Conservation (phyloP, 2,329 filamentous ascomycete genomes). For the Aspergillus felis region DNA sequence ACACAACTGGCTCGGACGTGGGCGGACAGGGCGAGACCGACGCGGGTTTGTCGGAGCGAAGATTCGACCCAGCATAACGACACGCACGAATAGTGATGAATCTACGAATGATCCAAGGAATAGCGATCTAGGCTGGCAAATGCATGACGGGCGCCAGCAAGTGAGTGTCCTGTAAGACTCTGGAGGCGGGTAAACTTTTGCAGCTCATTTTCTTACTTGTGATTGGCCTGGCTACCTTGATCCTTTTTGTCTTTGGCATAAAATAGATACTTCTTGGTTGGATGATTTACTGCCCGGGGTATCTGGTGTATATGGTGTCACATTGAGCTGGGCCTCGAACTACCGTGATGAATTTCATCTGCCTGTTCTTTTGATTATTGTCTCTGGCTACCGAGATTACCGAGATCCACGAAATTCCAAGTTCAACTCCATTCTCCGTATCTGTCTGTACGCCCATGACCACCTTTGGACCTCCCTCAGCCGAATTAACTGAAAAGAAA, state of each 20-base stretch:
- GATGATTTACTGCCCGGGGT: not conserved
- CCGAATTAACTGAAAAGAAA: not conserved
- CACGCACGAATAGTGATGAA: slow-evolving; percentile 24
- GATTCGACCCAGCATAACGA: slow-evolving; percentile 35
- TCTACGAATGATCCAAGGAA: slow-evolving; percentile 14
- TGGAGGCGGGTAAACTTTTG: slow-evolving; percentile 3
- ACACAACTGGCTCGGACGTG: slow-evolving; percentile 92
- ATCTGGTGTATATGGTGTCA: not conserved
- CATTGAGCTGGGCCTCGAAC: not conserved
- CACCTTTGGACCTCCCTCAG: not conserved
- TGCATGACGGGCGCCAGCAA: slow-evolving; percentile 24
- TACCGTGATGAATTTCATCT: not conserved
- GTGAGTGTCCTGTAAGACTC: slow-evolving; percentile 25
- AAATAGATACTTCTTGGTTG: slow-evolving; percentile 11
- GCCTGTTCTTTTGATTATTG: not conserved
- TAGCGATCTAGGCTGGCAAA: slow-evolving; percentile 15
- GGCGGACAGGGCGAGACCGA: slow-evolving; percentile 81
- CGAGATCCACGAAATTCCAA: not conserved
- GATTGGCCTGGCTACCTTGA: not conserved
- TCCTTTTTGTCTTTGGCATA: slow-evolving; percentile 11
- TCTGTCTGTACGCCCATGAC: not conserved
- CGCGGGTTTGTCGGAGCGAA: slow-evolving; percentile 79
- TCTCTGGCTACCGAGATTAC: not conserved
- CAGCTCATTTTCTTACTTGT: slow-evolving; percentile 4
- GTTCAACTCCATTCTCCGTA: not conserved